Evolutionary conservation across 176 grass and related monocot genomes (phyloP), one percentile per base, ranked within the genome.

Genomic region (Oryza glumipatula): DNA sequence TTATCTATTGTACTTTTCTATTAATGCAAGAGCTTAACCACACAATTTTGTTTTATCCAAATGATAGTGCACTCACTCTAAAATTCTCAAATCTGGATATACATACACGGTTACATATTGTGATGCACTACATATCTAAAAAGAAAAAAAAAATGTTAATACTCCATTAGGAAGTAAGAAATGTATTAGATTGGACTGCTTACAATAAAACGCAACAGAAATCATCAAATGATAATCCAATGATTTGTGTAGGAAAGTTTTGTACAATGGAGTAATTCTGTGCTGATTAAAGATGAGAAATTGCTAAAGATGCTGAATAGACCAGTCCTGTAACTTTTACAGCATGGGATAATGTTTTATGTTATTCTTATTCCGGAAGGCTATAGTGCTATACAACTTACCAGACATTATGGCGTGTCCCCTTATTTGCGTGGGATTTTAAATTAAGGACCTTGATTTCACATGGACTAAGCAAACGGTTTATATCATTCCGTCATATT

Each of bases 51-150:
- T 21, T 49, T n/a, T 68, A 60, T 68, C 5, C 22, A 67, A 61
- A 68, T 8, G 35, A 23, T 65, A 65, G 0, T 11, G 19, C 6
- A 6, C 9, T 58, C 12, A 22, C 47, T 81, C 4, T 19, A 22
- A 23, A 78, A 14, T 66, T 52, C 61, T 61, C 76, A 78, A 68
- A 68, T 38, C 36, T 70, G 4, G 72, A 73, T 74, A 17, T 4
- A 39, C 17, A 70, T 8, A 7, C 39, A 24, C 7, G 38, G 10
- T 7, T 30, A 82, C 39, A 3, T 41, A 46, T 39, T 71, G 38
- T 70, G 35, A 11, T 70, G 52, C 38, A 71, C 41, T 12, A 22
- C 36, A 71, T 71, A 19, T 61, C 56, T 61, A 61, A 61, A 61
- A 61, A 56, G 51, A 56, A 56, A 14, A 49, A 49, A 49, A 61